Percentiles rank a stretch among this genome's conserved stretches.
Evolutionary conservation across 805 yeast species (phyloP).

Genomic region (Tetrapisispora pingtungensis): DNA sequence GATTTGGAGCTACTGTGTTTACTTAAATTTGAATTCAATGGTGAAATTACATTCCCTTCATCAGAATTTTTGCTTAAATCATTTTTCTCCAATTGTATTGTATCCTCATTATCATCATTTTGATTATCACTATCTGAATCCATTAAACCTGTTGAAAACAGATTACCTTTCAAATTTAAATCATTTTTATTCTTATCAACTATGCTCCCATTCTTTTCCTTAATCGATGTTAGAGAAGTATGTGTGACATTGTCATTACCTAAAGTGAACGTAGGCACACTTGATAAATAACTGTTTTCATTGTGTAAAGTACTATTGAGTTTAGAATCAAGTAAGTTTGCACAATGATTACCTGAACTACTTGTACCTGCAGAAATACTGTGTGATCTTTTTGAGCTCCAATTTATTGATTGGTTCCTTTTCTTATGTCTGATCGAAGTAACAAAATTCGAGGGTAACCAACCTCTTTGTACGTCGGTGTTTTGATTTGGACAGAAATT

Average conservation of each 20-base stretch:
- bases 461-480: constrained; percentile 53
- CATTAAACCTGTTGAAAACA: neutral
- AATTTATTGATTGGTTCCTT: neutral
- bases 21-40: neutral
- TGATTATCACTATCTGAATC: neutral
- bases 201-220: neutral
- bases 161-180: neutral
- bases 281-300: too few species aligned
- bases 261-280: neutral
- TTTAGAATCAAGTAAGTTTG: too few species aligned
- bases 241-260: neutral
- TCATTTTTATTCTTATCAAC: neutral
- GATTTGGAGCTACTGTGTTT: neutral
- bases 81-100: neutral
- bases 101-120: neutral
- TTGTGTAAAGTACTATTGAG: too few species aligned
- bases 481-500: neutral
- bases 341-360: neutral
- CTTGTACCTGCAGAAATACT: neutral
- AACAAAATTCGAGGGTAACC: constrained; percentile 51
- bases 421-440: neutral
- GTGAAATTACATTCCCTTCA: neutral
- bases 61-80: neutral
- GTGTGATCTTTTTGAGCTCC: neutral
- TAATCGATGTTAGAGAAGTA: neutral